Base-by-base conservation (phyloP, 2,329 filamentous ascomycete genomes). In the Microascus cirrosus region DNA sequence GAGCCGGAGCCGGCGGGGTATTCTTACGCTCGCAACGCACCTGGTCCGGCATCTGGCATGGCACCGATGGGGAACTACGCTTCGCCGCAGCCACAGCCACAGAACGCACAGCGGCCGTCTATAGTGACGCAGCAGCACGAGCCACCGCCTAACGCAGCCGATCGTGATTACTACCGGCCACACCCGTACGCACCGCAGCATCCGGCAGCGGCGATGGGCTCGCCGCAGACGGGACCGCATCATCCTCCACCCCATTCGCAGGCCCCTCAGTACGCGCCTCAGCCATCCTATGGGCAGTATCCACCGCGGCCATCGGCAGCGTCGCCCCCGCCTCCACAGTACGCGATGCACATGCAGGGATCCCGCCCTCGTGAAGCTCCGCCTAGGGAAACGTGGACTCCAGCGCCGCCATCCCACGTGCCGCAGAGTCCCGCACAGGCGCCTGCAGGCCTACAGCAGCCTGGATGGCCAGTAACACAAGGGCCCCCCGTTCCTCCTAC, bases 251-350 rank as follows among this genome's bases (percentile, higher is more conserved):
- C 73, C 5, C 59, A 60, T 13, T 61, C 69, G 59, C 65, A 76
- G 66, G 60, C 45, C 13, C 68, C 60, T 55, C 72, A 65, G 34
- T 78, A 80, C 60, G 73, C 76, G 58, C 62, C 73, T 13, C 76
- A 77, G 60, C 63, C 70, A 1, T 69, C 71, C 3, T 80, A 80
- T 57, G 39, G 61, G 60, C 66, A 74, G 10, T 78, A 75, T 55
- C 72, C 71, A 6, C 63, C 68, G 3, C 75, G 75, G 62, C 64
- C 45, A 24, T 12, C 67, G 69, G 71, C 59, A 15, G 71, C 72
- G 24, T 73, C 74, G n/a, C 78, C 79, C 7, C 76, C 80, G n/a
- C 74, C 77, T n/a, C 74, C 77, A 22, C 81, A 82, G 62, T 84
- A 83, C 59, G 70, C 74, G 0, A 66, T 72, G 11, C 79, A 83